Evolutionary conservation across 2,329 filamentous ascomycete species (phyloP).

Genomic region (Onygenales sp.): DNA sequence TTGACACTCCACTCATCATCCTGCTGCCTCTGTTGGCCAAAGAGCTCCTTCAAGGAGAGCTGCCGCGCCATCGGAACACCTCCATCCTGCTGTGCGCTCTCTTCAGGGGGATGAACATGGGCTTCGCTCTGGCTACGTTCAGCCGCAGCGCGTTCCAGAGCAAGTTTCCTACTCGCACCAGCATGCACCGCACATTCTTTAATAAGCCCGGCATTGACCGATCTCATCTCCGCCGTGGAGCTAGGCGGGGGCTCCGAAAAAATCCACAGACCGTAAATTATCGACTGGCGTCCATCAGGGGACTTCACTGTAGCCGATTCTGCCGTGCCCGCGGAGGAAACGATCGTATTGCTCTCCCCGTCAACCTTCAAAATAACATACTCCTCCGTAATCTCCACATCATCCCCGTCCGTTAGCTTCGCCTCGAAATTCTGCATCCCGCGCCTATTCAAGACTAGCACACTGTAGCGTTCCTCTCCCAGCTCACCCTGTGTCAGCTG

Average conservation of each 20-base stretch:
- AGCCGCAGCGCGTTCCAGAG: conserved; percentile 27
- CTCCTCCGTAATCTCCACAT: conserved; percentile 56
- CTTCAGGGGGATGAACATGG: conserved; percentile 23
- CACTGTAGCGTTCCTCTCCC: conserved; percentile 41
- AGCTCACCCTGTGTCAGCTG: conserved; percentile 40
- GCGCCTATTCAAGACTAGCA: conserved; percentile 65
- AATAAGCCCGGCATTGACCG: conserved; percentile 45
- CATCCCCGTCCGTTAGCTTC: conserved; percentile 46
- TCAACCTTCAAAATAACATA: conserved; percentile 50
- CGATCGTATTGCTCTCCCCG: conserved; percentile 17
- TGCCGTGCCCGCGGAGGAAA: conserved; percentile 10
- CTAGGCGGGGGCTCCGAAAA: conserved; percentile 50
- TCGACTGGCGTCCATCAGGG: conserved; percentile 5
- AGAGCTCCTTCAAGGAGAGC: conserved; percentile 44
- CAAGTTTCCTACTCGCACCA: conserved; percentile 38
- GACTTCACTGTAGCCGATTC: conserved; percentile 11
- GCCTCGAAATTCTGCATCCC: conserved; percentile 62
- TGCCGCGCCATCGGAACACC: conserved; percentile 43
- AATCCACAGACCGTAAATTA: conserved; percentile 54
- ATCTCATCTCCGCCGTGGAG: conserved; percentile 44
- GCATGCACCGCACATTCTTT: conserved; percentile 46
- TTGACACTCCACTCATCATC: conserved; percentile 43
- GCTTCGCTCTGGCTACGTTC: conserved; percentile 21
- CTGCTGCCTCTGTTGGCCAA: conserved; percentile 44
- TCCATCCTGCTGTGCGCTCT: conserved; percentile 19